A percentile compares a stretch with the other conserved stretches of the same genome.
Evolutionary conservation across 2,329 filamentous ascomycete species (phyloP).

Genomic region (Colletotrichum sojae): DNA sequence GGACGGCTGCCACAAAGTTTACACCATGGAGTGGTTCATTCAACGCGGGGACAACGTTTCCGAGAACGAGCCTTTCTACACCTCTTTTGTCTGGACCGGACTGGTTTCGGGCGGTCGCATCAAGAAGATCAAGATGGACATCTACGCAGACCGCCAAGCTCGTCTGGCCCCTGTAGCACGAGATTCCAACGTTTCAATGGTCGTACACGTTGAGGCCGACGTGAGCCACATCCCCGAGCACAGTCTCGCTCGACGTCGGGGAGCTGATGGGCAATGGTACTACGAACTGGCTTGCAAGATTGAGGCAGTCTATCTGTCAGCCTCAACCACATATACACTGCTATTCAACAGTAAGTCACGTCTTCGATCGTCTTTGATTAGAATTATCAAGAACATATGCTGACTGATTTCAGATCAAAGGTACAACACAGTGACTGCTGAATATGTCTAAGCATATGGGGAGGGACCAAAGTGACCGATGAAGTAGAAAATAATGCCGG

Average conservation of each 20-base stretch:
- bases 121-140: conserved; percentile 51
- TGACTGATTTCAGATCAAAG: conserved; percentile 51
- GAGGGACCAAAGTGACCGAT: not conserved
- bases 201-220: conserved; percentile 57
- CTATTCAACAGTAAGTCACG: conserved; percentile 55
- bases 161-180: conserved; percentile 50
- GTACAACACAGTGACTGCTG: conserved; percentile 58
- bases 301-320: conserved; percentile 58
- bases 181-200: conserved; percentile 53
- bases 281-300: conserved; percentile 57
- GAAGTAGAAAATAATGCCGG: not conserved
- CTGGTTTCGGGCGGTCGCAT: conserved; percentile 52
- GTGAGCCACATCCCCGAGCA: conserved; percentile 57
- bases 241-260: conserved; percentile 50
- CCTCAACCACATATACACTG: conserved; percentile 59
- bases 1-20: conserved; percentile 54
- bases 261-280: conserved; percentile 55
- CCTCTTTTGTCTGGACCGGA: conserved; percentile 49
- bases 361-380: too few species aligned
- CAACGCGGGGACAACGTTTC: conserved; percentile 55
- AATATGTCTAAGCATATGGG: conserved; percentile 54
- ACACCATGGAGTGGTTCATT: conserved; percentile 62
- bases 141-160: conserved; percentile 52
- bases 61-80: conserved; percentile 55
- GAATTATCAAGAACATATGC: conserved; percentile 2